Evolutionary conservation across 139 green algal genomes (phyloP).

Genomic region (Chlorella vulgaris): DNA sequence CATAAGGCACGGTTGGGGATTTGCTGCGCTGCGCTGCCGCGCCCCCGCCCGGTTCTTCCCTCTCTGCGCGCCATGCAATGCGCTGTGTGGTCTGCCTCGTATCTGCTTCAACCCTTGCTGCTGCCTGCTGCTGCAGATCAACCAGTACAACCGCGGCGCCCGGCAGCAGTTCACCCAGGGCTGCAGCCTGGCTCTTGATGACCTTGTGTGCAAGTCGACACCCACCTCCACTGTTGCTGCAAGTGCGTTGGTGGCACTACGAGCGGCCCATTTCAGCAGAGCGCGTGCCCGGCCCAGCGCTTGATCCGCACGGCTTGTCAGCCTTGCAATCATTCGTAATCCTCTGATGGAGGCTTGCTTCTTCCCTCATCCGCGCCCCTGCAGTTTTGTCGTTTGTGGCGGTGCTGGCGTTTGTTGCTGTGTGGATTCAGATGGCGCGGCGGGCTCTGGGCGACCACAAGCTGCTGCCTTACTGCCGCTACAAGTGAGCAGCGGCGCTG

Average conservation of each 20-base stretch:
- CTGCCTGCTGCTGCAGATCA: neutral
- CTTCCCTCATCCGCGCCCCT: neutral
- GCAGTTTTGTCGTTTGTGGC: neutral
- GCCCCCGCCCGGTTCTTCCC: neutral
- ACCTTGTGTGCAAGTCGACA: neutral
- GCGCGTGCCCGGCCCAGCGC: no score
- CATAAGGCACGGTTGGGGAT: no score
- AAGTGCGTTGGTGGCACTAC: neutral
- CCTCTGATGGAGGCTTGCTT: neutral
- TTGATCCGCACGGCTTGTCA: no score
- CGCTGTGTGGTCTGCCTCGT: neutral
- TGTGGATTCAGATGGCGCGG: neutral
- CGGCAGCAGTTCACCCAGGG: neutral
- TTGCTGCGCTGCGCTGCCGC: no score
- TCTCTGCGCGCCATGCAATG: neutral
- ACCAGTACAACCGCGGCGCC: neutral
- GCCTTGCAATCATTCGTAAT: neutral
- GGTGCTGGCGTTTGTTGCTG: neutral
- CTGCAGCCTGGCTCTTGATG: neutral
- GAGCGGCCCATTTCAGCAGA: no score
- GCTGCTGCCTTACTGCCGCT: neutral
- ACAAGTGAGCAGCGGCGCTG: neutral
- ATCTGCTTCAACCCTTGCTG: no score
- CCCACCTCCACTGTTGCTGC: neutral
- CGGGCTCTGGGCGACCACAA: neutral